Evolutionary conservation across 2,329 filamentous ascomycete genomes (phyloP).

Genomic region (Pseudogymnoascus sp.): DNA sequence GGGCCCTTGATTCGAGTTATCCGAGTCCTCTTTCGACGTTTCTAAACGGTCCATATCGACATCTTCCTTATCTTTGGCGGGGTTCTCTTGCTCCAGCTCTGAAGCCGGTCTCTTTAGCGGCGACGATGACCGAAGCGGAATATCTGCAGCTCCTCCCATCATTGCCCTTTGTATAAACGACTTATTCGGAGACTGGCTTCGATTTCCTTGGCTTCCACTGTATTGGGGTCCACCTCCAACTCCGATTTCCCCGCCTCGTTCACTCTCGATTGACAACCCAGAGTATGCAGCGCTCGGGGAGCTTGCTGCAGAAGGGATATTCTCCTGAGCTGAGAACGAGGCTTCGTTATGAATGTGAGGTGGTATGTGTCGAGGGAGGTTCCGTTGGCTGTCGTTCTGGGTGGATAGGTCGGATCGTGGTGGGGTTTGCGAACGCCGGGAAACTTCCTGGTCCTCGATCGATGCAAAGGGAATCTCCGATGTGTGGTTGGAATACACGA

Average conservation of each 20-base stretch:
- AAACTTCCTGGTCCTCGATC: constrained; percentile 34
- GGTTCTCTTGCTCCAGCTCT: constrained; percentile 23
- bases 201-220: constrained; percentile 17
- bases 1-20: neutral
- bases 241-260: constrained; percentile 34
- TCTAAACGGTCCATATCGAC: constrained; percentile 25
- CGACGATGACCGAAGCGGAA: constrained; percentile 53
- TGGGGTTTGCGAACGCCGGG: constrained; percentile 40
- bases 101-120: constrained; percentile 55
- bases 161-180: constrained; percentile 41
- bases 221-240: constrained; percentile 18
- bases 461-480: constrained; percentile 25
- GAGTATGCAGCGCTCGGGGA: constrained; percentile 50
- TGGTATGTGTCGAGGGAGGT: constrained; percentile 41
- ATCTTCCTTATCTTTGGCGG: constrained; percentile 24
- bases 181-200: constrained; percentile 43
- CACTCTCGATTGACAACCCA: constrained; percentile 48
- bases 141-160: constrained; percentile 51
- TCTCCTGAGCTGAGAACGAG: constrained; percentile 39
- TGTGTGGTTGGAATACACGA: constrained; percentile 18
- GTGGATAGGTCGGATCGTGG: constrained; percentile 31
- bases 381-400: constrained; percentile 18
- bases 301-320: constrained; percentile 47
- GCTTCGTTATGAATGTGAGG: constrained; percentile 35
- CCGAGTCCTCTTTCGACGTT: neutral